phyloP scores from a whole-genome alignment of 2,329 filamentous ascomycete species.

The Cylindrodendrum hubeiense region DNA sequence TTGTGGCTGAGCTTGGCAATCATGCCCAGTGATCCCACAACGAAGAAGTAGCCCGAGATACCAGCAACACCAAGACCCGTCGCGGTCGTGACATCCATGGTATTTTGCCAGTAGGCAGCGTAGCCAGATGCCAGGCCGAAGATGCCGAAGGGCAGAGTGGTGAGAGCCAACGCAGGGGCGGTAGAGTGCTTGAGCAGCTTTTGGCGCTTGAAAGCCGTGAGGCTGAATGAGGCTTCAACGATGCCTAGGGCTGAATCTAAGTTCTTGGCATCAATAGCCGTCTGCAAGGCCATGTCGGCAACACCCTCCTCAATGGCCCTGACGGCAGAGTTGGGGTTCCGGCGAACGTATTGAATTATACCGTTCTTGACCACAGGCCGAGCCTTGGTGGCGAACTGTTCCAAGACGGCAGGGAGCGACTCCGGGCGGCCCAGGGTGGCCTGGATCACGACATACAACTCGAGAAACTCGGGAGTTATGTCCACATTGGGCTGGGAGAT shows the following conservation, averaged over 20 bases:
- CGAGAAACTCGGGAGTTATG: slow-evolving; percentile 80
- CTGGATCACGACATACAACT: slow-evolving; percentile 82
- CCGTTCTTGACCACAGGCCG: slow-evolving; percentile 72
- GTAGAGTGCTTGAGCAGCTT: slow-evolving; percentile 76
- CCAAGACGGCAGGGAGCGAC: slow-evolving; percentile 82
- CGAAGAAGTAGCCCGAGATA: slow-evolving; percentile 84
- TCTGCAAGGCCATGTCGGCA: slow-evolving; percentile 80
- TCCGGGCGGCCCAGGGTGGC: slow-evolving; percentile 78
- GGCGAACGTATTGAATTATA: slow-evolving; percentile 69
- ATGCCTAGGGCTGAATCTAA: slow-evolving; percentile 82
- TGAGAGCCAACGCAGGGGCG: slow-evolving; percentile 67
- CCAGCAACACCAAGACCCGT: slow-evolving; percentile 84
- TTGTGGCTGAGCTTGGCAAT: slow-evolving; percentile 89
- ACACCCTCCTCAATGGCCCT: slow-evolving; percentile 79
- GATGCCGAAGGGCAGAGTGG: slow-evolving; percentile 74
- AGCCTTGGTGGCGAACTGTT: slow-evolving; percentile 87
- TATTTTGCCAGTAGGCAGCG: slow-evolving; percentile 64
- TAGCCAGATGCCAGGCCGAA: slow-evolving; percentile 75
- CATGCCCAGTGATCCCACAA: slow-evolving; percentile 84
- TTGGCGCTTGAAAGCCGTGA: slow-evolving; percentile 73
- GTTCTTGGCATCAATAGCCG: slow-evolving; percentile 84
- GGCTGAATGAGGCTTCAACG: slow-evolving; percentile 76
- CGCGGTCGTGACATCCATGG: slow-evolving; percentile 81
- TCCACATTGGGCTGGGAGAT: slow-evolving; percentile 82
- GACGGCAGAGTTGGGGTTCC: slow-evolving; percentile 76